Conservation (phyloP, 2,329 filamentous ascomycete species). For the Ceratocystis smalleyi region DNA sequence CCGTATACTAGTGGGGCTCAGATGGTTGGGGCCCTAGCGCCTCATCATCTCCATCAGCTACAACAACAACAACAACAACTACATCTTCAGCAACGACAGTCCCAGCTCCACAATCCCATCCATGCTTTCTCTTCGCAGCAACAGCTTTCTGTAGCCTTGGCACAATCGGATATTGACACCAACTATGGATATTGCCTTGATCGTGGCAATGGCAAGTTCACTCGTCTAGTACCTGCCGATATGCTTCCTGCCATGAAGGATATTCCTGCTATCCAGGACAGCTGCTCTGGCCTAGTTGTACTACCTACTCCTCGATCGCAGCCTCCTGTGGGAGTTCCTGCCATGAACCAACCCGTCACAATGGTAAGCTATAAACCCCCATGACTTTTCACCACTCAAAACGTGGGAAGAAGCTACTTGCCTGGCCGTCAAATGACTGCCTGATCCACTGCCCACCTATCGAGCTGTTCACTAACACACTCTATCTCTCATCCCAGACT, state of each 20-base stretch:
- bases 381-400: not conserved
- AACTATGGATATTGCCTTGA: constrained; percentile 37
- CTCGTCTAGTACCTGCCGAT: constrained; percentile 41
- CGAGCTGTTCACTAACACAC: not conserved
- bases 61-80: constrained; percentile 9
- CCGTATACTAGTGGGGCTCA: not conserved
- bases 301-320: constrained; percentile 27
- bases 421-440: not conserved
- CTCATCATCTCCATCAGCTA: constrained; percentile 7
- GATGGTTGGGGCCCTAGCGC: not conserved
- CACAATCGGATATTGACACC: not conserved
- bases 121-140: not conserved
- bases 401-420: not conserved
- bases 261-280: constrained; percentile 29
- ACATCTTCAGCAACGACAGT: constrained; percentile 7
- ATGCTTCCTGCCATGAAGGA: constrained; percentile 31
- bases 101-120: not conserved
- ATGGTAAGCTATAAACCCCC: constrained; percentile 25
- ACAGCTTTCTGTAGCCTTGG: not conserved
- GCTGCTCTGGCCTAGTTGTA: constrained; percentile 31
- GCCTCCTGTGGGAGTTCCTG: constrained; percentile 23
- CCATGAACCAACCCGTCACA: constrained; percentile 26
- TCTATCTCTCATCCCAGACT: constrained; percentile 1
- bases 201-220: constrained; percentile 38
- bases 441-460: not conserved